Base-by-base conservation (phyloP, 495 filamentous ascomycete genomes). In the Neurospora terricola region DNA sequence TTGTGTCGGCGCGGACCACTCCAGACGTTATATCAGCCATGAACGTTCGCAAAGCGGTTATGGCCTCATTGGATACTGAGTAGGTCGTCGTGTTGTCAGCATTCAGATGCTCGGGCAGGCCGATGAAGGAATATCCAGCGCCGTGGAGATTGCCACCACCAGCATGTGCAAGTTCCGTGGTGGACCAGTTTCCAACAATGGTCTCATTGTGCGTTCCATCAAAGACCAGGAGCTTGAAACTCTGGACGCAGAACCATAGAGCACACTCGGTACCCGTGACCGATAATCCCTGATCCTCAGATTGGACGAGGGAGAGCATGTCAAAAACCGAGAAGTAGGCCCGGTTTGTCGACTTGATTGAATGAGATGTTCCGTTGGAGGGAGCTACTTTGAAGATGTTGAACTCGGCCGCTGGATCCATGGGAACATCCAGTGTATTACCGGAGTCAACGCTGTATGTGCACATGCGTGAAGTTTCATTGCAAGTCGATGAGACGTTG, bases 221-320 rank as follows among this genome's bases (percentile, higher is more conserved):
- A 30, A 48, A 72, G 6, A 80, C 74, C 1, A 73, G 72, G 70
- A 82, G 74, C 21, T 77, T 77, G 69, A 75, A 75, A 54, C 73
- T 76, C 72, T 78, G 75, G 14, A 82, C 75, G 54, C 82, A 83
- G 69, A 83, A 82, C 81, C 81, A 83, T 18, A 83, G 48, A 0
- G 76, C 79, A 42, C 82, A 83, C 68, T 81, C 76, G 27, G 62
- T 39, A 66, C 59, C 77, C 3, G 38, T 36, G 10, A 74, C 38
- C 0, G 30, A 37, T 9, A 54, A 21, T 14, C 75, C 69, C 4
- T 76, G 76, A 21, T 75, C 75, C 23, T 71, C 37, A 3, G 71
- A 70, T 5, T 75, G 76, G 11, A 68, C 76, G 38, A 76, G 40
- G 5, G 79, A 78, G 27, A 83, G 73, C 34, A 82, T 75, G 62